Conservation (phyloP, 768 basidiomycete genomes). For the Termitomyces sp. region DNA sequence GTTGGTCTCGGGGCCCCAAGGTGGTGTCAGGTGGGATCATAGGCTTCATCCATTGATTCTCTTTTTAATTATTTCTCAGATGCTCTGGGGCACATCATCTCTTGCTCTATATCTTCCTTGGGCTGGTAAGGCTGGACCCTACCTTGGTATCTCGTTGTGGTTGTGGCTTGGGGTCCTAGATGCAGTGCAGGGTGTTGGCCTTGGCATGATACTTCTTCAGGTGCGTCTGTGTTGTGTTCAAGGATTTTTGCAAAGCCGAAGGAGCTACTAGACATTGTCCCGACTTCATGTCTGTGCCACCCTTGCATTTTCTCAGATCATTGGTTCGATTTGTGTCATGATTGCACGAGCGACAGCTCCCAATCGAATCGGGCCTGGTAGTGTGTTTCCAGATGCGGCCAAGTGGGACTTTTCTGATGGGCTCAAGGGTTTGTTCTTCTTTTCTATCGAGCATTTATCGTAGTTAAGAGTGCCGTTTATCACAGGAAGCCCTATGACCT, state of each 20-base stretch:
- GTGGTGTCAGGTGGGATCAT: slow-evolving; percentile 77
- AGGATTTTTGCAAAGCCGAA: slow-evolving; percentile 16
- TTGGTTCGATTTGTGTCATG: slow-evolving; percentile 91
- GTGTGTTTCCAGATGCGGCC: slow-evolving; percentile 89
- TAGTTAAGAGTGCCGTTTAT: not conserved
- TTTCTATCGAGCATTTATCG: not conserved
- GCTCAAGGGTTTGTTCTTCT: slow-evolving; percentile 40
- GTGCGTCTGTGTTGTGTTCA: slow-evolving; percentile 29
- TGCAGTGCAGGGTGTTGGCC: slow-evolving; percentile 90
- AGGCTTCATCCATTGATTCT: not conserved
- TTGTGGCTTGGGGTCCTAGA: slow-evolving; percentile 94
- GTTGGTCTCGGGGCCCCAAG: slow-evolving; percentile 91
- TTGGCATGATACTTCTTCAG: slow-evolving; percentile 88
- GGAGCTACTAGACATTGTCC: slow-evolving; percentile 64
- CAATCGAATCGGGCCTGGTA: slow-evolving; percentile 82
- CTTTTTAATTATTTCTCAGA: slow-evolving; percentile 33
- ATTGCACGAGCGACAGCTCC: slow-evolving; percentile 89
- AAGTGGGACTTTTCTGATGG: slow-evolving; percentile 85
- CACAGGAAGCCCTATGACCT: slow-evolving; percentile 74
- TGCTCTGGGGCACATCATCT: slow-evolving; percentile 95
- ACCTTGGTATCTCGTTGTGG: slow-evolving; percentile 88
- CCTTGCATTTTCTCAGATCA: slow-evolving; percentile 84
- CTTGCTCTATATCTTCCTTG: slow-evolving; percentile 92
- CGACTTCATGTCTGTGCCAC: slow-evolving; percentile 94
- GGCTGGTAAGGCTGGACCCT: slow-evolving; percentile 84